These are phyloP conservation scores for Symmetrospora coprosmae DNA, from an alignment of 768 basidiomycete genomes.

Conservation along the genomic window DNA sequence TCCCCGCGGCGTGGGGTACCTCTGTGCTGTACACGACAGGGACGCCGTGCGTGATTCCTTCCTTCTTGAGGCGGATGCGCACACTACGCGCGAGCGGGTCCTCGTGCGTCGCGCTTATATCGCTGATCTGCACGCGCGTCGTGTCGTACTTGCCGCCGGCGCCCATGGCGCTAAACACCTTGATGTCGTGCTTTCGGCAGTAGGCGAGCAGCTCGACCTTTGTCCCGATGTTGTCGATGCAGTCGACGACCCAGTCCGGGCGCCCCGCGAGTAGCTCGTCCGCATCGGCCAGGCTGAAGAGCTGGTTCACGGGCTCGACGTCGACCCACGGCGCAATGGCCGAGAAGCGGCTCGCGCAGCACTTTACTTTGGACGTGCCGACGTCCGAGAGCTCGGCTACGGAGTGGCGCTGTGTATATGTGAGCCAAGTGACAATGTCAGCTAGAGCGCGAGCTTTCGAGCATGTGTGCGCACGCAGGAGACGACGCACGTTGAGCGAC, in stretches of 20 bases:
- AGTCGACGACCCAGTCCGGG: slow-evolving; percentile 91
- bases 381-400: slow-evolving; percentile 79
- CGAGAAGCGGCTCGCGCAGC: slow-evolving; percentile 49
- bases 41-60: slow-evolving; percentile 38
- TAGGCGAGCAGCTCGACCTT: slow-evolving; percentile 83
- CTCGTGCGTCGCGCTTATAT: slow-evolving; percentile 81
- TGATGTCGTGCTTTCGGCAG: slow-evolving; percentile 64
- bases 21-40: slow-evolving; percentile 67
- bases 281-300: slow-evolving; percentile 70
- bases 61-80: slow-evolving; percentile 45
- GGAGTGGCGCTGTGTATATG: slow-evolving; percentile 55
- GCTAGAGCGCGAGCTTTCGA: too few relatives aligned
- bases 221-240: slow-evolving; percentile 92
- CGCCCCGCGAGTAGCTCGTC: slow-evolving; percentile 45
- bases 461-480: too few relatives aligned
- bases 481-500: slow-evolving; percentile 53
- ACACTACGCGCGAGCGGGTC: slow-evolving; percentile 90
- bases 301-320: slow-evolving; percentile 64
- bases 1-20: slow-evolving; percentile 48
- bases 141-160: slow-evolving; percentile 89
- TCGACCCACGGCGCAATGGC: slow-evolving; percentile 69
- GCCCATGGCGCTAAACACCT: slow-evolving; percentile 95
- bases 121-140: slow-evolving; percentile 77
- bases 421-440: too few relatives aligned
- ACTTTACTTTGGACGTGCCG: slow-evolving; percentile 80